Base-by-base conservation (phyloP, 73 alveolate genomes). In the Diophrys sp. region DNA sequence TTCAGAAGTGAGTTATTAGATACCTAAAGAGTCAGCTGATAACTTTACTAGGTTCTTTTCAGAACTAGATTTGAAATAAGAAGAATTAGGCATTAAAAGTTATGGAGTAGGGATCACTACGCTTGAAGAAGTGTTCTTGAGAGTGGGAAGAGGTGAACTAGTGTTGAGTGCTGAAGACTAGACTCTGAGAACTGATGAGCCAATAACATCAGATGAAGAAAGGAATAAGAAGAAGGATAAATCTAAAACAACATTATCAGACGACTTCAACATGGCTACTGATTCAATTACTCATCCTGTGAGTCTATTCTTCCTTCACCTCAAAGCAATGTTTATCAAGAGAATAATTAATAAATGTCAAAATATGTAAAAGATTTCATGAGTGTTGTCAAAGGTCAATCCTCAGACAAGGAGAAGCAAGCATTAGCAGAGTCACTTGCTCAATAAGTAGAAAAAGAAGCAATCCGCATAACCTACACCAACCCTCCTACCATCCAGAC, bases 121-220 rank as follows among this genome's bases (percentile, higher is more conserved):
- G 27, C 81, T 96, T 53, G 99, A 96, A 92, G 98, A 96, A 74
- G 99, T 96, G 0, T 96, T 94, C 81, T 77, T 96, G 2, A 96
- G 91, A 75, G 93, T 94, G 5, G 74, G 32, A 66, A 27, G 29
- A 66, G 74, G 32, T 11, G 74, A 27, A 11, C 23, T 24, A 27
- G 26, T 8, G 26, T 66, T 24, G 11, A 66, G 14, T 27, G 32
- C 5, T 2, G 74, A 66, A 66, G 29, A 66, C 14, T 5, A 66
- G 2, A 23, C 23, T 66, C 30, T 24, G 11, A 27, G 23, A 11
- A 66, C 23, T n/a, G 26, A 23, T 2, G 44, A 69, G 26, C 8
- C 14, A 62, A 78, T 33, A 74, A 79, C 18, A 33, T 31, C 75
- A 33, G 23, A 54, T 69, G 33, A 79, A 27, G n/a, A 14, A 79